Evolutionary conservation across 2,329 filamentous ascomycete genomes (phyloP).

Genomic region (Intubia oerlemansii): DNA sequence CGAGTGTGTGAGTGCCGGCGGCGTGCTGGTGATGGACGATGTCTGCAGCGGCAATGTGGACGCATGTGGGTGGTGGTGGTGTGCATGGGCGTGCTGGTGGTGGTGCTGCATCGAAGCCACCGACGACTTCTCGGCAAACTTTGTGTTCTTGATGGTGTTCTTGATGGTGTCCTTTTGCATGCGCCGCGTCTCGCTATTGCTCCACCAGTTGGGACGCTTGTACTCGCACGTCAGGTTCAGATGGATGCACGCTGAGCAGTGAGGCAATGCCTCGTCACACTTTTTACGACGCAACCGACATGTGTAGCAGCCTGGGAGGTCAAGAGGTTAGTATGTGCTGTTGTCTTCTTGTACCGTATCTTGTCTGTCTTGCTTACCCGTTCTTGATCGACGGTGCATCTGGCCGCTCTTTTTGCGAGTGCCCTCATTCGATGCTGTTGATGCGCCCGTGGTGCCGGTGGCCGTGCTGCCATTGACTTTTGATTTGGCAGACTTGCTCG

Average conservation of each 20-base stretch:
- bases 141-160: slow-evolving; percentile 91
- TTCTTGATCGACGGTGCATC: slow-evolving; percentile 85
- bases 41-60: too few species aligned
- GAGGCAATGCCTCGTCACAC: slow-evolving; percentile 42
- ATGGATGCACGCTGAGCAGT: slow-evolving; percentile 44
- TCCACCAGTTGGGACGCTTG: slow-evolving; percentile 94
- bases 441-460: too few species aligned
- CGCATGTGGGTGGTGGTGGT: slow-evolving; percentile 15
- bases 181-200: slow-evolving; percentile 68
- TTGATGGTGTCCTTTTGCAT: slow-evolving; percentile 91
- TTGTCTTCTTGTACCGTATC: not conserved
- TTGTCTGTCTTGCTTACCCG: too few species aligned
- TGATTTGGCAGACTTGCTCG: slow-evolving; percentile 18
- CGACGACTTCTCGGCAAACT: slow-evolving; percentile 56
- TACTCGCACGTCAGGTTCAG: slow-evolving; percentile 85
- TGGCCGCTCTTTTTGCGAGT: slow-evolving; percentile 47
- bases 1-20: slow-evolving; percentile 62
- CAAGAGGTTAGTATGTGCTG: not conserved
- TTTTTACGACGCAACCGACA: slow-evolving; percentile 47
- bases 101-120: slow-evolving; percentile 1
- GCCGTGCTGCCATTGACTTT: slow-evolving; percentile 10
- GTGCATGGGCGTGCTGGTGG: not conserved
- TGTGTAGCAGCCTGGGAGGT: slow-evolving; percentile 38
- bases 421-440: too few species aligned
- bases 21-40: slow-evolving; percentile 33